These are phyloP conservation scores for Suhomyces vadensis DNA, from an alignment of 805 yeast genomes.

Conservation along the genomic window DNA sequence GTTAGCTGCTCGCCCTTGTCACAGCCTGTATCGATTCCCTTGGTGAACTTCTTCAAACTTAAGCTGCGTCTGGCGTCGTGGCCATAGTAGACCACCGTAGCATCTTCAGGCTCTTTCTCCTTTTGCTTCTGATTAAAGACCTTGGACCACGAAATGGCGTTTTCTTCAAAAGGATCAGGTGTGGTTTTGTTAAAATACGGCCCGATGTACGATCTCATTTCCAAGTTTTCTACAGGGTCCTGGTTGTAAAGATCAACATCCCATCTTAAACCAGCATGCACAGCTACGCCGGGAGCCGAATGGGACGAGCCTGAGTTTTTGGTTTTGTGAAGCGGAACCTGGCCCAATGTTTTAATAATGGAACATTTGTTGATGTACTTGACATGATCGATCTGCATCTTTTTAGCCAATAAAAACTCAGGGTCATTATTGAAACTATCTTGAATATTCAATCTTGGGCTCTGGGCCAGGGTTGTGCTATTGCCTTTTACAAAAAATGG, in stretches of 20 bases:
- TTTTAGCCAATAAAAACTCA: slow-evolving; percentile 49
- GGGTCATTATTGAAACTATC: slow-evolving; percentile 34
- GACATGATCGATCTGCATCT: slow-evolving; percentile 60
- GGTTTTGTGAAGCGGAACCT: slow-evolving; percentile 46
- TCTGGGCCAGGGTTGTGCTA: not conserved
- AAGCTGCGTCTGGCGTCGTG: slow-evolving; percentile 86
- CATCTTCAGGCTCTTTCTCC: slow-evolving; percentile 28
- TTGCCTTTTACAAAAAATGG: slow-evolving; percentile 25
- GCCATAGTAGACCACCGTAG: slow-evolving; percentile 68
- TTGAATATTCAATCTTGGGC: not conserved
- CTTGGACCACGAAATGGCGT: slow-evolving; percentile 56
- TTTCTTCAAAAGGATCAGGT: slow-evolving; percentile 39
- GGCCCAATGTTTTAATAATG: slow-evolving; percentile 61
- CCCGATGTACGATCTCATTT: slow-evolving; percentile 67
- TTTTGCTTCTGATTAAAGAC: slow-evolving; percentile 52
- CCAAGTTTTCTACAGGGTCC: slow-evolving; percentile 61
- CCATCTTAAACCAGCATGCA: slow-evolving; percentile 84
- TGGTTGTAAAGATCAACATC: slow-evolving; percentile 56
- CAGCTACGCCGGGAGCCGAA: slow-evolving; percentile 52
- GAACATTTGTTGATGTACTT: slow-evolving; percentile 63
- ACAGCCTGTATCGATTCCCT: slow-evolving; percentile 85
- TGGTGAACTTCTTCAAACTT: slow-evolving; percentile 60
- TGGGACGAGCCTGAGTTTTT: slow-evolving; percentile 30
- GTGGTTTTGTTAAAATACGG: slow-evolving; percentile 63
- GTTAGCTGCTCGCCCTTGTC: slow-evolving; percentile 69